Evolutionary conservation across 345 rosid species (phyloP).

Genomic region (Eucalyptus urophylla): DNA sequence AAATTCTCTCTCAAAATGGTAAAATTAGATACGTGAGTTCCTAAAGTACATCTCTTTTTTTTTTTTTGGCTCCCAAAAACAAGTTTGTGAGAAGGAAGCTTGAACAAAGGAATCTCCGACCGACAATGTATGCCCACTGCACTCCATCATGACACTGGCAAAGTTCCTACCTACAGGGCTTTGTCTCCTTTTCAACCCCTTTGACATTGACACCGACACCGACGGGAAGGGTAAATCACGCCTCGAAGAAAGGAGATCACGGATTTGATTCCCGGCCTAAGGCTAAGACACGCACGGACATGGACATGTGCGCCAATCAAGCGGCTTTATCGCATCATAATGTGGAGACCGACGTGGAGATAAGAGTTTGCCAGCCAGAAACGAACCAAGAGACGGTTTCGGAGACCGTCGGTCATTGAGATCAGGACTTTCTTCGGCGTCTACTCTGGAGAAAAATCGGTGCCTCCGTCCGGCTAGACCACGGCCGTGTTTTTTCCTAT

Average conservation of each 20-base stretch:
- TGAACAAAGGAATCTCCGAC: not conserved
- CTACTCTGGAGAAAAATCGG: not conserved
- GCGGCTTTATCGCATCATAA: not conserved
- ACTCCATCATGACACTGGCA: not conserved
- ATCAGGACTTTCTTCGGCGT: not conserved
- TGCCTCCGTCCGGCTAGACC: not conserved
- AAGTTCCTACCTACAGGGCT: not conserved
- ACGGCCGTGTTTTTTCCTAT: not conserved
- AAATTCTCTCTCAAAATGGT: not conserved
- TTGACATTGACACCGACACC: not conserved
- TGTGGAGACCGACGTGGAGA: not conserved
- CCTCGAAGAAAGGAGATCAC: not conserved
- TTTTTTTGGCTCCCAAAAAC: not conserved
- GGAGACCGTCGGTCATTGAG: not conserved
- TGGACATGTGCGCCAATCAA: not conserved
- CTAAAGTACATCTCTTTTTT: not conserved
- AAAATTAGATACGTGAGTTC: not conserved
- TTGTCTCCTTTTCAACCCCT: not conserved
- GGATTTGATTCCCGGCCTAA: not conserved
- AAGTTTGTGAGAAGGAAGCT: not conserved
- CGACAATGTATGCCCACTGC: not conserved
- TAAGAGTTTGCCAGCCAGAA: not conserved
- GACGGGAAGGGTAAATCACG: not conserved
- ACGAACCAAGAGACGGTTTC: not conserved
- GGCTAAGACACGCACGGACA: not conserved